Conservation (phyloP, 2,329 filamentous ascomycete species). For the Diplodia mutila region DNA sequence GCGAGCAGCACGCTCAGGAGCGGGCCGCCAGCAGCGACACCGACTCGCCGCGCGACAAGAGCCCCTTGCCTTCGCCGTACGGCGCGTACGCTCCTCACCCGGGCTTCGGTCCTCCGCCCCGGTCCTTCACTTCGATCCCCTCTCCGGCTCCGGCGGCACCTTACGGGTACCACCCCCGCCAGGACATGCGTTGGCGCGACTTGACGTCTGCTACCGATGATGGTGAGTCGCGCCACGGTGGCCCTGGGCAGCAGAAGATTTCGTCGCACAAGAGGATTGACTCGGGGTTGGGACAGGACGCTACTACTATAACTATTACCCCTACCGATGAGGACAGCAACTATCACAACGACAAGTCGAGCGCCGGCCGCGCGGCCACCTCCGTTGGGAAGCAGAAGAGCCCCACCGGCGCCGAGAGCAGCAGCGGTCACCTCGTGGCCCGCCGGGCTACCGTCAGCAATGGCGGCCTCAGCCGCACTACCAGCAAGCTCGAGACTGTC, state of each 20-base stretch:
- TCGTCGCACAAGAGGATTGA: slow-evolving; percentile 11
- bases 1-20: slow-evolving; percentile 14
- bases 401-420: neutral
- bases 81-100: neutral
- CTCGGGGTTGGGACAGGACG: neutral
- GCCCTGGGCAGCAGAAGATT: neutral
- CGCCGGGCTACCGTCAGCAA: neutral
- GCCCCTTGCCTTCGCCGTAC: neutral
- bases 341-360: neutral
- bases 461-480: neutral
- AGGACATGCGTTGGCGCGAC: slow-evolving; percentile 19
- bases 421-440: neutral
- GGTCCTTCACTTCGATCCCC: neutral
- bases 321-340: neutral
- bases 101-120: neutral
- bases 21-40: neutral
- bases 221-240: no score
- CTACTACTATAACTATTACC: neutral
- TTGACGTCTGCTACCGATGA: neutral
- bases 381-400: neutral
- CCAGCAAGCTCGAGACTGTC: slow-evolving; percentile 15
- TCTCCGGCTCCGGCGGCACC: neutral
- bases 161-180: slow-evolving; percentile 6
- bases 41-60: neutral
- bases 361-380: neutral